Conservation (phyloP, 768 basidiomycete species). For the Podaxis mareebaensis region DNA sequence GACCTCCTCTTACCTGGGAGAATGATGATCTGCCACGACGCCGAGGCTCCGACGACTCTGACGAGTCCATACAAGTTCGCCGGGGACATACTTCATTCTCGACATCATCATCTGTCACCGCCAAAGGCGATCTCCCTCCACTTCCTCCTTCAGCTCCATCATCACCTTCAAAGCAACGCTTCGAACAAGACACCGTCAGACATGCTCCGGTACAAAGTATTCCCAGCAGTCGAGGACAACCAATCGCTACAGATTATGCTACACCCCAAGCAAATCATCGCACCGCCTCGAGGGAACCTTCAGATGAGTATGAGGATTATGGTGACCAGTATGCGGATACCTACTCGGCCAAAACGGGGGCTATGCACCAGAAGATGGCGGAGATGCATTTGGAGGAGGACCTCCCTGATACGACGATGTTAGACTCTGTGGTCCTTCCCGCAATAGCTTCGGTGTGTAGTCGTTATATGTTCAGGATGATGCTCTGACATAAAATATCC, state of each 20-base stretch:
- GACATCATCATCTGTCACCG: constrained; percentile 41
- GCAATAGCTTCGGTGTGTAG: constrained; percentile 89
- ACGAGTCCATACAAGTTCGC: constrained; percentile 28
- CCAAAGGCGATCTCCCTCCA: constrained; percentile 65
- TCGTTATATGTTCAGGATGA: not conserved
- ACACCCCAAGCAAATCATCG: constrained; percentile 31
- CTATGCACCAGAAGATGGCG: constrained; percentile 48
- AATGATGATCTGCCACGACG: constrained; percentile 55
- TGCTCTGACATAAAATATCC: constrained; percentile 13
- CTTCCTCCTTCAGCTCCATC: constrained; percentile 40
- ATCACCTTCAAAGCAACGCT: constrained; percentile 26
- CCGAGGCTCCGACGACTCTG: constrained; percentile 37
- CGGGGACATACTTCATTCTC: constrained; percentile 35
- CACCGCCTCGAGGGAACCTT: constrained; percentile 44
- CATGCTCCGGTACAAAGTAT: constrained; percentile 42
- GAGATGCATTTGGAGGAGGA: constrained; percentile 55
- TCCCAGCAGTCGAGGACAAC: constrained; percentile 1
- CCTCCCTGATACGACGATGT: constrained; percentile 84
- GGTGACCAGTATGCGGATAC: constrained; percentile 56
- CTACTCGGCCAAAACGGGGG: constrained; percentile 45
- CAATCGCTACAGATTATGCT: constrained; percentile 17
- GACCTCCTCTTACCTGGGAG: constrained; percentile 79
- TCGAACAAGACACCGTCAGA: constrained; percentile 70
- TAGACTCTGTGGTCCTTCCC: constrained; percentile 93
- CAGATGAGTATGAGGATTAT: constrained; percentile 69